phyloP scores from a whole-genome alignment of 805 yeast species.

The Yarrowia phangngaensis region DNA sequence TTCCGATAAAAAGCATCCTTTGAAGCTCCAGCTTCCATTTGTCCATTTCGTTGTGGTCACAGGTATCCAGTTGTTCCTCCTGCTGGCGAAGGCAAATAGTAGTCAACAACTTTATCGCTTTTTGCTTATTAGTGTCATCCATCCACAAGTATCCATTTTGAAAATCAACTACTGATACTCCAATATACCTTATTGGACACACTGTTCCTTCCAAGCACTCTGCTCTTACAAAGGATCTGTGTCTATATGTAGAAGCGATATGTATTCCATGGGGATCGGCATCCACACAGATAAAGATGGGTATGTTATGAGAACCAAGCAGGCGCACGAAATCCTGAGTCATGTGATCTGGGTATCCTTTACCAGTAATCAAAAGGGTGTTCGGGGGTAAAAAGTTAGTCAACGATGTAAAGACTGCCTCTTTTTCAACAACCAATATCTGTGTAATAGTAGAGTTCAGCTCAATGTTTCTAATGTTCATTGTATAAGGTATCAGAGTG shows the following conservation, averaged over 20 bases:
- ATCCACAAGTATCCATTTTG: constrained; percentile 36
- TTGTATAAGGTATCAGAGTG: constrained; percentile 1
- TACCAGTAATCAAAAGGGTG: constrained; percentile 51
- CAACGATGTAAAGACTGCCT: constrained; percentile 44
- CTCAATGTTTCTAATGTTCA: background rate
- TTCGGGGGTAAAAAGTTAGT: constrained; percentile 31
- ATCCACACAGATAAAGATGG: constrained; percentile 52
- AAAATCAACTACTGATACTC: constrained; percentile 45
- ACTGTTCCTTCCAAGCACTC: background rate
- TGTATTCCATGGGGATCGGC: constrained; percentile 62
- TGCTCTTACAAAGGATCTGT: constrained; percentile 31
- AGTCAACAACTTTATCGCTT: constrained; percentile 31
- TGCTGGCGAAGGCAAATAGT: background rate
- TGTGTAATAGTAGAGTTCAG: background rate
- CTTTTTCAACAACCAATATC: constrained; percentile 49
- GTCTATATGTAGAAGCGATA: constrained; percentile 44
- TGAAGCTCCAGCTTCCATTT: constrained; percentile 48
- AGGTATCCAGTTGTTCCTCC: too few species aligned
- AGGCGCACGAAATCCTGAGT: constrained; percentile 46
- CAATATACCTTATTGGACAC: constrained; percentile 39
- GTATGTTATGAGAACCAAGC: constrained; percentile 38
- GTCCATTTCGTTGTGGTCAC: constrained; percentile 5
- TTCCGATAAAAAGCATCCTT: constrained; percentile 48
- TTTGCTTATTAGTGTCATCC: constrained; percentile 36
- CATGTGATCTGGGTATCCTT: constrained; percentile 61